phyloP scores from a whole-genome alignment of 257 asterid species.

The Cinchona pubescens region DNA sequence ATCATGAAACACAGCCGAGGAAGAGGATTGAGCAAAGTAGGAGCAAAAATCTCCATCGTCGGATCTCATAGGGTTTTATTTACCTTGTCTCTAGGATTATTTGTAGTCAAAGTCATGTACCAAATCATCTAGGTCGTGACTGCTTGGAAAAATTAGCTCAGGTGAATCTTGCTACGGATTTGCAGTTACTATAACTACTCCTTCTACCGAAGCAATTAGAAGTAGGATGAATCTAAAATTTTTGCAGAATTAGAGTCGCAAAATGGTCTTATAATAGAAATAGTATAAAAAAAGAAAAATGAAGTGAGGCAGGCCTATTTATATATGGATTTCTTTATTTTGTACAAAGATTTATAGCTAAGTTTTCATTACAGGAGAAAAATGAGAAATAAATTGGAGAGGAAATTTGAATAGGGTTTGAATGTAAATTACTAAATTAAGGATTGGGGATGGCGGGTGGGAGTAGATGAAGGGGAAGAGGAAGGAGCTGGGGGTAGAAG shows the following conservation, averaged over 20 bases:
- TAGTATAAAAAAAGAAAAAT: not conserved
- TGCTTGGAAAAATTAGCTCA: too few species aligned
- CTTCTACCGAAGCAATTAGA: constrained; percentile 22
- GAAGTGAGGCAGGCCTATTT: not conserved
- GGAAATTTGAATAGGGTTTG: not conserved
- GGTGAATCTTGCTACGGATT: constrained; percentile 52
- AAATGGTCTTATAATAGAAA: not conserved
- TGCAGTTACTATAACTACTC: constrained; percentile 23
- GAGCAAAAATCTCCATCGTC: constrained; percentile 58
- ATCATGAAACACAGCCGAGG: constrained; percentile 8
- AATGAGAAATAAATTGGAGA: not conserved
- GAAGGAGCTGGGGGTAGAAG: too few species aligned
- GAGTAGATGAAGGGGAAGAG: not conserved
- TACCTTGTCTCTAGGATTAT: constrained; percentile 64
- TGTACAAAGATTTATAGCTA: constrained; percentile 5
- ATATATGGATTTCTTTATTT: not conserved
- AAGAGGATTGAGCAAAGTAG: too few species aligned
- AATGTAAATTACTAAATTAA: not conserved
- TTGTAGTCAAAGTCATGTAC: constrained; percentile 72
- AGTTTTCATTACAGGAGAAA: not conserved
- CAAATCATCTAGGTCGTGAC: constrained; percentile 82
- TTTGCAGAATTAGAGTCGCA: constrained; percentile 1
- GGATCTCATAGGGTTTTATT: constrained; percentile 94
- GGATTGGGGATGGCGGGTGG: too few species aligned
- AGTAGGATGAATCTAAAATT: constrained; percentile 40